phyloP scores from a whole-genome alignment of 1,284 basidiomycete genomes.

The Sanghuangporus sanghuang region DNA sequence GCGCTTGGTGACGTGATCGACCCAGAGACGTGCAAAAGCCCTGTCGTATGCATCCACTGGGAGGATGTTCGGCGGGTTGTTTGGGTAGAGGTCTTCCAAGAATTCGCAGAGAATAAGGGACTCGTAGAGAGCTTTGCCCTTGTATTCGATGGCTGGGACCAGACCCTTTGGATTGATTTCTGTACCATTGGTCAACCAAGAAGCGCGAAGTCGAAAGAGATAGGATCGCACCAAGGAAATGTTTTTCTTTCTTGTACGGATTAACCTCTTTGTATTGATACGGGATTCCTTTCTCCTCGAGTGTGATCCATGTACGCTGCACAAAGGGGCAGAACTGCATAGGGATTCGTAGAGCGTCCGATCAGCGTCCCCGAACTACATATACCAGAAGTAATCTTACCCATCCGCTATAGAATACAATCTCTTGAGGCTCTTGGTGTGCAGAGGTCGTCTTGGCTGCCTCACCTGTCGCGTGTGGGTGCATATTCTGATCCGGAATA shows the following conservation, averaged over 20 bases:
- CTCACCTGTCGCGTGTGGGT: conserved; percentile 52
- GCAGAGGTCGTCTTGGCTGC: conserved; percentile 48
- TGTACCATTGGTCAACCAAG: neutral
- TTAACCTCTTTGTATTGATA: conserved; percentile 67
- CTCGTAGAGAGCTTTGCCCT: conserved; percentile 55
- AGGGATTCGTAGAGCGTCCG: neutral
- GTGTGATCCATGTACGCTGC: conserved; percentile 57
- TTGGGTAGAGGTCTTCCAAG: conserved; percentile 53
- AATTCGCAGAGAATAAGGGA: conserved; percentile 57
- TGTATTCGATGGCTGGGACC: conserved; percentile 56
- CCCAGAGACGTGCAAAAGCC: conserved; percentile 47
- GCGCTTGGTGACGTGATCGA: conserved; percentile 47
- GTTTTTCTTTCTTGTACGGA: conserved; percentile 64
- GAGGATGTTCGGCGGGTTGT: conserved; percentile 39
- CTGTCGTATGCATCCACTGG: conserved; percentile 45
- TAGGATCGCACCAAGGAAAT: conserved; percentile 43
- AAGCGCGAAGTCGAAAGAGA: neutral
- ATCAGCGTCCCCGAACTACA: too few relatives aligned
- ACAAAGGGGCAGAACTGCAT: conserved; percentile 64
- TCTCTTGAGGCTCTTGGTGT: conserved; percentile 45
- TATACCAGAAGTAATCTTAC: conserved; percentile 26
- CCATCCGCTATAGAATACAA: conserved; percentile 62
- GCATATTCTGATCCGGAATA: conserved; percentile 42
- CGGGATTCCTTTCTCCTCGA: conserved; percentile 60
- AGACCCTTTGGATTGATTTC: conserved; percentile 62